phyloP scores from a whole-genome alignment of 1,284 basidiomycete genomes.

The Pseudozyma hubeiensis region DNA sequence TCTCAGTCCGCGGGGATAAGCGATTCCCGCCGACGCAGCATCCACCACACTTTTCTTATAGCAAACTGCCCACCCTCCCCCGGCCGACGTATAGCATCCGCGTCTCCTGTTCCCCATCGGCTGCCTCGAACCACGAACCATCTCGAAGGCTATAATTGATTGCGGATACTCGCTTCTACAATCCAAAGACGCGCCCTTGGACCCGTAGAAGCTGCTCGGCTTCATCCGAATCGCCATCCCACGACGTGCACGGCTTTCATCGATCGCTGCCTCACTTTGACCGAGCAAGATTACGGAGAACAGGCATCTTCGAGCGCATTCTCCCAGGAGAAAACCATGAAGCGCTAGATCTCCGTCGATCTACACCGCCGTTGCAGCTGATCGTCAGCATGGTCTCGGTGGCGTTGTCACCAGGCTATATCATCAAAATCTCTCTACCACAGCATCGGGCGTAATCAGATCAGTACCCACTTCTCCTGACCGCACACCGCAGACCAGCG shows the following conservation, averaged over 20 bases:
- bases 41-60: no score
- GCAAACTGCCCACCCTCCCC: no score
- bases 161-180: no score
- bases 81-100: neutral
- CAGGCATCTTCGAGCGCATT: no score
- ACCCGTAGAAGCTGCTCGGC: no score
- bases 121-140: no score
- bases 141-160: no score
- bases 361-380: neutral
- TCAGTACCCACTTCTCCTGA: neutral
- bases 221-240: no score
- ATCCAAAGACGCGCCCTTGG: no score
- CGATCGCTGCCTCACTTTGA: no score
- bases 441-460: neutral
- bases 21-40: neutral
- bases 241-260: no score
- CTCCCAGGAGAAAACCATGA: neutral
- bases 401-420: conserved; percentile 12
- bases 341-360: conserved; percentile 6
- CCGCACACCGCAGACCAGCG: neutral
- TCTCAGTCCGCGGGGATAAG: conserved; percentile 1
- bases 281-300: no score
- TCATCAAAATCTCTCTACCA: conserved; percentile 1
- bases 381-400: conserved; percentile 13
- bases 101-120: neutral